Evolutionary conservation across 345 rosid species (phyloP).

Genomic region (Camelina neglecta): DNA sequence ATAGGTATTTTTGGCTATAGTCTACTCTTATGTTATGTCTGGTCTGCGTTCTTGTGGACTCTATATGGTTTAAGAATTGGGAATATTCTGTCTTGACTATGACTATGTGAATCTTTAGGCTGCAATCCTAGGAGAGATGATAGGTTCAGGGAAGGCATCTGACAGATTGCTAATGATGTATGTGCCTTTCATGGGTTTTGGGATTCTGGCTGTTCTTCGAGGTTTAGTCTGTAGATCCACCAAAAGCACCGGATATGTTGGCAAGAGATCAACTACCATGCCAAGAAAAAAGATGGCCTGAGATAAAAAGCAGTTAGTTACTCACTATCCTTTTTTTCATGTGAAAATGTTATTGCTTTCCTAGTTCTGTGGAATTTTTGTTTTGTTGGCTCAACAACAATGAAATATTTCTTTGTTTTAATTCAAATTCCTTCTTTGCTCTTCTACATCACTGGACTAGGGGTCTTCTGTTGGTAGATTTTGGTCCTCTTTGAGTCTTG

Average conservation of each 20-base stretch:
- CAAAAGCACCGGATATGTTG: constrained; percentile 31
- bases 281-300: constrained; percentile 68
- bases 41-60: constrained; percentile 4
- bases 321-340: constrained; percentile 6
- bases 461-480: not conserved
- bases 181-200: constrained; percentile 61
- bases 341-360: constrained; percentile 8
- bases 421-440: constrained; percentile 2
- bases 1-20: not conserved
- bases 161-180: constrained; percentile 61
- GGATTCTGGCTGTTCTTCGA: constrained; percentile 61
- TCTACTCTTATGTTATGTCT: not conserved
- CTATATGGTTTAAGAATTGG: not conserved
- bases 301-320: constrained; percentile 22
- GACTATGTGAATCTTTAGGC: constrained; percentile 44
- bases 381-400: constrained; percentile 15
- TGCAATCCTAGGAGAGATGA: constrained; percentile 65
- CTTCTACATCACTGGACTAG: not conserved
- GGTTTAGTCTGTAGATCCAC: constrained; percentile 52
- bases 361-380: not conserved
- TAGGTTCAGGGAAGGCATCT: constrained; percentile 65
- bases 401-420: constrained; percentile 15
- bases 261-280: constrained; percentile 50
- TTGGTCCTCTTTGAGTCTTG: not conserved
- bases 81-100: not conserved